These are phyloP conservation scores for Buddleja alternifolia DNA, from an alignment of 257 asterid genomes.

Conservation along the genomic window DNA sequence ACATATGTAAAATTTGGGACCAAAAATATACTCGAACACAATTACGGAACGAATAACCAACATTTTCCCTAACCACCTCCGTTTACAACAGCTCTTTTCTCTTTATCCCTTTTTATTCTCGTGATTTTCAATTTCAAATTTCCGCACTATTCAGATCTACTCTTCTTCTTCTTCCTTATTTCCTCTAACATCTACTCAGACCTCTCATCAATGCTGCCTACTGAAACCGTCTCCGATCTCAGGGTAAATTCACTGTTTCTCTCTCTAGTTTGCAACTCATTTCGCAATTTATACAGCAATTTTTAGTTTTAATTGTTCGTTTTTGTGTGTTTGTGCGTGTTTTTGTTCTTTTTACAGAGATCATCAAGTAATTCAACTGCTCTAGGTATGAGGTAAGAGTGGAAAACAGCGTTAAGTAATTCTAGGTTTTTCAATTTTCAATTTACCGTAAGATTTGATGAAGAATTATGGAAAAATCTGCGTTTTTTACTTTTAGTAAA, in stretches of 20 bases:
- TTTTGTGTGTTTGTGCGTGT: constrained; percentile 15
- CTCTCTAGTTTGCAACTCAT: not conserved
- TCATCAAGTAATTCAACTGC: constrained; percentile 51
- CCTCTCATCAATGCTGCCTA: constrained; percentile 46
- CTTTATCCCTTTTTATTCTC: not conserved
- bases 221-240: constrained; percentile 73
- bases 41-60: too few species aligned
- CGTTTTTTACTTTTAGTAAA: not conserved
- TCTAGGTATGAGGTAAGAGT: constrained; percentile 64
- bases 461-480: not conserved
- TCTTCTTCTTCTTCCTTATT: constrained; percentile 11
- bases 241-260: constrained; percentile 39
- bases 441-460: constrained; percentile 5
- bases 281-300: not conserved
- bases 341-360: constrained; percentile 49
- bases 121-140: constrained; percentile 46
- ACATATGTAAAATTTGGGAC: too few species aligned
- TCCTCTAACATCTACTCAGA: not conserved
- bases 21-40: too few species aligned
- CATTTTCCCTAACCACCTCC: too few species aligned
- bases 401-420: not conserved
- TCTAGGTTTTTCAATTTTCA: not conserved
- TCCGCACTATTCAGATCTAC: constrained; percentile 41
- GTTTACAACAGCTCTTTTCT: constrained; percentile 7
- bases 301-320: constrained; percentile 12